Evolutionary conservation across 768 basidiomycete genomes (phyloP).

Genomic region (Lactifluus hygrophoroides): DNA sequence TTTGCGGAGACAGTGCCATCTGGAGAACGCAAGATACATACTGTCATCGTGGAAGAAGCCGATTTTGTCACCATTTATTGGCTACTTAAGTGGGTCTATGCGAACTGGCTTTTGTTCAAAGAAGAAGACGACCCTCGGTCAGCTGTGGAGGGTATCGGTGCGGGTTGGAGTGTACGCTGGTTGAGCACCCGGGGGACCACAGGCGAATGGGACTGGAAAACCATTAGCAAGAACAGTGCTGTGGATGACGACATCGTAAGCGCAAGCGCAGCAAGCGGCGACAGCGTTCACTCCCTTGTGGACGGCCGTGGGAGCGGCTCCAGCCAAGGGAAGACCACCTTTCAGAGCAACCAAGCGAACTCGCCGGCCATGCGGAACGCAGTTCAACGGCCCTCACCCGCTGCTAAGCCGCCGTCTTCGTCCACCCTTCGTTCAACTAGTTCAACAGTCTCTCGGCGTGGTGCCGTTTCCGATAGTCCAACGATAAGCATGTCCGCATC

Average conservation of each 20-base stretch:
- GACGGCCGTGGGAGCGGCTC: conserved; percentile 14
- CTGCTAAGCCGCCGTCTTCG: conserved; percentile 6
- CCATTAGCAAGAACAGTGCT: conserved; percentile 34
- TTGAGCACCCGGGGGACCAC: conserved; percentile 34
- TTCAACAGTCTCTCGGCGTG: conserved; percentile 6
- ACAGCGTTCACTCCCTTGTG: conserved; percentile 30
- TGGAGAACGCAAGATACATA: conserved; percentile 51
- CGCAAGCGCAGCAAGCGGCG: conserved; percentile 46
- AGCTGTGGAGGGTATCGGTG: conserved; percentile 59
- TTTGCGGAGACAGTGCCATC: conserved; percentile 50
- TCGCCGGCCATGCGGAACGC: background rate
- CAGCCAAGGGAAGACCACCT: conserved; percentile 18
- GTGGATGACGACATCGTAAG: conserved; percentile 38
- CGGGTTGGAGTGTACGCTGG: conserved; percentile 58
- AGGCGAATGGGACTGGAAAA: conserved; percentile 66
- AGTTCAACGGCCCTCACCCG: conserved; percentile 1
- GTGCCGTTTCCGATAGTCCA: conserved; percentile 5
- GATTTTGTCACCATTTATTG: conserved; percentile 74
- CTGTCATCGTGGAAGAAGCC: conserved; percentile 67
- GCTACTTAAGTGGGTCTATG: conserved; percentile 69
- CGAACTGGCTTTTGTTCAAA: conserved; percentile 65
- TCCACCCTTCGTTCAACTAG: conserved; percentile 12
- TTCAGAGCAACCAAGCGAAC: conserved; percentile 1
- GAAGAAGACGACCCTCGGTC: conserved; percentile 58
- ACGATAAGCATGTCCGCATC: conserved; percentile 3